These are phyloP conservation scores for Meyerozyma smithsonii DNA, from an alignment of 1,139 yeast species.

Conservation along the genomic window DNA sequence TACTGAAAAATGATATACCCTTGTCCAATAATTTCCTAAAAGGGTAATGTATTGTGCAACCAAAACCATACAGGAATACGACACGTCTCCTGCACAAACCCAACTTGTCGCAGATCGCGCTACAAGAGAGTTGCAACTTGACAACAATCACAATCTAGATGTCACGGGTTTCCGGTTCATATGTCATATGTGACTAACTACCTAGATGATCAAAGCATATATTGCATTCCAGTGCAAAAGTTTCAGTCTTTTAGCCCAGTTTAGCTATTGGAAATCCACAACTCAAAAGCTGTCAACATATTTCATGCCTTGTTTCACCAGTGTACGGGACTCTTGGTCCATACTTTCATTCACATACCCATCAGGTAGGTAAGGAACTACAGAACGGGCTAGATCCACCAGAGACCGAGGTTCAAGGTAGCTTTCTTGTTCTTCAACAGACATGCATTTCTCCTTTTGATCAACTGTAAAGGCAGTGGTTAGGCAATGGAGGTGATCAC, in stretches of 20 bases:
- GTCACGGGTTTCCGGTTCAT: no score
- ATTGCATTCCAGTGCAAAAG: no score
- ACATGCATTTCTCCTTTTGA: conserved; percentile 20
- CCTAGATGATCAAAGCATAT: no score
- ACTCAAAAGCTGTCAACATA: neutral
- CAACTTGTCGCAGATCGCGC: no score
- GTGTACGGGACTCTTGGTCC: neutral
- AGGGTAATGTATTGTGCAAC: neutral
- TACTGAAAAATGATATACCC: neutral
- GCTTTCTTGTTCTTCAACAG: conserved; percentile 22
- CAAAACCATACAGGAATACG: no score
- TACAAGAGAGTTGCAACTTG: no score
- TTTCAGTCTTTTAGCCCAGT: no score
- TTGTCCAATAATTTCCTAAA: neutral
- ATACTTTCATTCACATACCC: neutral
- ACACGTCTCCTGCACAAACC: no score
- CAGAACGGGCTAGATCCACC: neutral
- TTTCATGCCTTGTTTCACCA: neutral
- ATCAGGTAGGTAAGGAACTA: neutral
- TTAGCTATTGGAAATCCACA: no score
- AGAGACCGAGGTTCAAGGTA: conserved; percentile 11
- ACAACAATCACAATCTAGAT: no score
- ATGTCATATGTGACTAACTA: no score
- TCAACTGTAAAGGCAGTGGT: conserved; percentile 22
- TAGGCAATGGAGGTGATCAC: conserved; percentile 1